Evolutionary conservation across 192 early-diverging fungal genomes (phyloP).

Genomic region (Dissophora globulifera): DNA sequence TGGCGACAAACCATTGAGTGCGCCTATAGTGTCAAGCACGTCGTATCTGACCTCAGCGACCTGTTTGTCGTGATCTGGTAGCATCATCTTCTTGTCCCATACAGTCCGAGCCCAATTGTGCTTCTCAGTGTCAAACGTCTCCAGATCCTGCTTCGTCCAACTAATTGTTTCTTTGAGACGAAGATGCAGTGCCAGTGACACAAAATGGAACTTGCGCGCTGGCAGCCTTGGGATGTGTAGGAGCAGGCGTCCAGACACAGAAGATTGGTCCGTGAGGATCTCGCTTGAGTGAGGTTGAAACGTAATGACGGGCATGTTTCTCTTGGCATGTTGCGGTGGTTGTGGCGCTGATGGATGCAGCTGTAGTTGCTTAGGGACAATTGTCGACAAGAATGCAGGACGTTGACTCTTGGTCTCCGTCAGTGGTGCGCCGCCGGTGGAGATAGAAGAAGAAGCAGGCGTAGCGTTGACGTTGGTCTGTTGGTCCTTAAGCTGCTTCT

Average conservation of each 20-base stretch:
- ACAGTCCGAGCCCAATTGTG: conserved; percentile 32
- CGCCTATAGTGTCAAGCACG: neutral
- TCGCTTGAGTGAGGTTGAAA: conserved; percentile 32
- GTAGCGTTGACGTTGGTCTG: too few species aligned
- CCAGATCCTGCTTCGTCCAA: conserved; percentile 32
- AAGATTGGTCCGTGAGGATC: conserved; percentile 20
- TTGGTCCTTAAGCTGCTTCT: neutral
- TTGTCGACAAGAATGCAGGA: too few species aligned
- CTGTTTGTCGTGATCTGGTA: conserved; percentile 19
- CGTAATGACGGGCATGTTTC: neutral
- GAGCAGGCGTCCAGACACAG: conserved; percentile 28
- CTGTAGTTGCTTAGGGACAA: neutral
- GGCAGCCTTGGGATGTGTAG: conserved; percentile 21
- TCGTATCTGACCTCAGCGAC: conserved; percentile 11
- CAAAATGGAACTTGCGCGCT: conserved; percentile 35
- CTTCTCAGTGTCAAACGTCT: conserved; percentile 35
- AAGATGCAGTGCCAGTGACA: conserved; percentile 35
- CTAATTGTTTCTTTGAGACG: conserved; percentile 37
- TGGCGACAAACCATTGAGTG: neutral
- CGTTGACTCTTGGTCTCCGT: neutral
- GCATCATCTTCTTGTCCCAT: conserved; percentile 39
- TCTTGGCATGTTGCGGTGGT: too few species aligned
- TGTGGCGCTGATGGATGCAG: neutral
- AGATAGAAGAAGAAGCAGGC: too few species aligned
- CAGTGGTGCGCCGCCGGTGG: neutral